Percentiles rank a stretch among this genome's conserved stretches.
Conservation (phyloP, 495 filamentous ascomycete species). For the Neurospora terricola region DNA sequence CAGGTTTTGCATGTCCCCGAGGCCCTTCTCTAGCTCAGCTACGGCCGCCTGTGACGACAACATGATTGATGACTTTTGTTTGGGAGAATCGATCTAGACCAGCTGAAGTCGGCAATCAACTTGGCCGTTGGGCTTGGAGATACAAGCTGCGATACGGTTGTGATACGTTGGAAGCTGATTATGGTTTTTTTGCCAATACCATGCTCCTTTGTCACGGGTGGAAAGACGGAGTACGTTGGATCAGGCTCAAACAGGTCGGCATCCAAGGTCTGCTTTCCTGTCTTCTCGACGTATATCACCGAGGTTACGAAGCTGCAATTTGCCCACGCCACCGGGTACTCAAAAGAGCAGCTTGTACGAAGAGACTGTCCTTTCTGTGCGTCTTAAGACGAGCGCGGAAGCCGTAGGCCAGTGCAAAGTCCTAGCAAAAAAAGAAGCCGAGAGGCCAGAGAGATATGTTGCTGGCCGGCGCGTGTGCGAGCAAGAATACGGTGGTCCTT, state of each 20-base stretch:
- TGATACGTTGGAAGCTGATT: conserved; percentile 3
- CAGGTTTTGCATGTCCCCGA: conserved; percentile 82
- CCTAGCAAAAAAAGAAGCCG: neutral
- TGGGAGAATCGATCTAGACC: conserved; percentile 1
- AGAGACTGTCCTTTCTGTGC: neutral
- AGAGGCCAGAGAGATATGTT: neutral
- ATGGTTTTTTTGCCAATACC: conserved; percentile 18
- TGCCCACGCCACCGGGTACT: conserved; percentile 1
- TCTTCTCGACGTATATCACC: conserved; percentile 6
- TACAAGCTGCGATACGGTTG: conserved; percentile 1
- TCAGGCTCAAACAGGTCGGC: conserved; percentile 1
- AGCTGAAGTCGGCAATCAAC: conserved; percentile 7
- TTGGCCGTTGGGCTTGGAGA: neutral
- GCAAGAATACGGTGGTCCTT: neutral
- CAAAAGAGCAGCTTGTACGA: conserved; percentile 8
- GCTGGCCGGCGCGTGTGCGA: neutral
- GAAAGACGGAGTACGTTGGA: conserved; percentile 9
- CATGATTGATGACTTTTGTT: conserved; percentile 40
- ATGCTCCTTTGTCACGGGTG: conserved; percentile 18
- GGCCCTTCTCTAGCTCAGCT: conserved; percentile 79
- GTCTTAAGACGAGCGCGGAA: neutral
- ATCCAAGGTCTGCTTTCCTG: conserved; percentile 1
- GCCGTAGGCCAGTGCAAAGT: neutral
- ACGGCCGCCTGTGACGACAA: conserved; percentile 50
- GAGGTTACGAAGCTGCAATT: conserved; percentile 16